Evolutionary conservation across 306 rosid species (phyloP).

Genomic region (Morella rubra): DNA sequence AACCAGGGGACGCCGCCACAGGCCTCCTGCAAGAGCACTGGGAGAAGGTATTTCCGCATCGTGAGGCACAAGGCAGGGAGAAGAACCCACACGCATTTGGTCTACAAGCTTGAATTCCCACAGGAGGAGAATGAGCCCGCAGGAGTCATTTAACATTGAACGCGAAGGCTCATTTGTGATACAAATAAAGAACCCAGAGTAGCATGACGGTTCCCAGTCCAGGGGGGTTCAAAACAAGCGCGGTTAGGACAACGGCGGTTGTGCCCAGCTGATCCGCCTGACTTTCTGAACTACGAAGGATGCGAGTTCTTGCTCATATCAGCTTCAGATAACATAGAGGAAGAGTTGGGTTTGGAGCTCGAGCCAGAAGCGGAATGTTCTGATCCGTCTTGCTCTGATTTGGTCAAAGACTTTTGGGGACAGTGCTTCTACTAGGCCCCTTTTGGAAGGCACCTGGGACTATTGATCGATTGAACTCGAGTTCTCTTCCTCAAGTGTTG

Average conservation of each 20-base stretch:
- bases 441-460: conserved; percentile 55
- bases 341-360: conserved; percentile 57
- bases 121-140: conserved; percentile 41
- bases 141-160: conserved; percentile 48
- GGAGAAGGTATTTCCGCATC: conserved; percentile 61
- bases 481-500: too few relatives aligned
- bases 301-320: conserved; percentile 64
- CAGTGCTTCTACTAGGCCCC: conserved; percentile 34
- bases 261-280: conserved; percentile 46
- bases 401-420: conserved; percentile 56
- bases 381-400: conserved; percentile 45
- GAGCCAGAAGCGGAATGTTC: conserved; percentile 14
- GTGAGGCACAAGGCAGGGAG: conserved; percentile 36
- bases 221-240: conserved; percentile 46
- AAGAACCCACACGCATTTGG: conserved; percentile 51
- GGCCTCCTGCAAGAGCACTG: conserved; percentile 39
- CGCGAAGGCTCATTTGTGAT: conserved; percentile 51
- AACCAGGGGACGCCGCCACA: conserved; percentile 42
- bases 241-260: conserved; percentile 32
- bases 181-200: conserved; percentile 58
- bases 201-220: conserved; percentile 7
- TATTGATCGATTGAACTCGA: conserved; percentile 4
- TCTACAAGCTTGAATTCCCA: conserved; percentile 61
- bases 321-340: conserved; percentile 49
- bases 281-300: conserved; percentile 59